phyloP scores from a whole-genome alignment of 2,329 filamentous ascomycete species.

The Colletotrichum sp. region DNA sequence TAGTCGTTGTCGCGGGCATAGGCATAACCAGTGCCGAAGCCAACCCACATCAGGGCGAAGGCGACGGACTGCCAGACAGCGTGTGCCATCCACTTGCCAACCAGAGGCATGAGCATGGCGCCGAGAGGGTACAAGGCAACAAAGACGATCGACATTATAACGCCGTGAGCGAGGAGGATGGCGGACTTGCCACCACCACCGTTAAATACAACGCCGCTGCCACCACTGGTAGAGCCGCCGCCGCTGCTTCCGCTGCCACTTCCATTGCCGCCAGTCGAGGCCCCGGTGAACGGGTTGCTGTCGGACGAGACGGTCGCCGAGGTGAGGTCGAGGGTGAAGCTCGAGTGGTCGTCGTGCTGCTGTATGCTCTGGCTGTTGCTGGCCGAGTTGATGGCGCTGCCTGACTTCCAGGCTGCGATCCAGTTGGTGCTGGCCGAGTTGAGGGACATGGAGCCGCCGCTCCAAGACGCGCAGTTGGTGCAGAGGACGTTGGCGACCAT shows the following conservation, averaged over 20 bases:
- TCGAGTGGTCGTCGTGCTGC: slow-evolving; percentile 49
- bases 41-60: slow-evolving; percentile 64
- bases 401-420: slow-evolving; percentile 61
- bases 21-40: slow-evolving; percentile 62
- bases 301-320: slow-evolving; percentile 51
- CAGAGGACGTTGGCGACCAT: slow-evolving; percentile 68
- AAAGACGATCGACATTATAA: slow-evolving; percentile 67
- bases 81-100: slow-evolving; percentile 64
- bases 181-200: slow-evolving; percentile 22
- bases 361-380: slow-evolving; percentile 43
- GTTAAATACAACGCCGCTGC: slow-evolving; percentile 19
- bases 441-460: slow-evolving; percentile 47
- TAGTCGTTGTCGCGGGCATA: slow-evolving; percentile 43
- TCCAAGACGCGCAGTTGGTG: slow-evolving; percentile 56
- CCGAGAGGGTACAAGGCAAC: slow-evolving; percentile 65
- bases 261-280: neutral
- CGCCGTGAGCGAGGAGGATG: slow-evolving; percentile 54
- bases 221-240: slow-evolving; percentile 21
- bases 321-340: slow-evolving; percentile 54
- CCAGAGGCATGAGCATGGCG: slow-evolving; percentile 63
- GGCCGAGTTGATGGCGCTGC: slow-evolving; percentile 49
- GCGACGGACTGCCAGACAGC: slow-evolving; percentile 58
- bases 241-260: slow-evolving; percentile 15
- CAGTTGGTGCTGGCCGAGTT: slow-evolving; percentile 45
- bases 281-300: slow-evolving; percentile 57